Base-by-base conservation (phyloP, 176 grass and related monocot genomes). In the Cymbopogon citratus region DNA sequence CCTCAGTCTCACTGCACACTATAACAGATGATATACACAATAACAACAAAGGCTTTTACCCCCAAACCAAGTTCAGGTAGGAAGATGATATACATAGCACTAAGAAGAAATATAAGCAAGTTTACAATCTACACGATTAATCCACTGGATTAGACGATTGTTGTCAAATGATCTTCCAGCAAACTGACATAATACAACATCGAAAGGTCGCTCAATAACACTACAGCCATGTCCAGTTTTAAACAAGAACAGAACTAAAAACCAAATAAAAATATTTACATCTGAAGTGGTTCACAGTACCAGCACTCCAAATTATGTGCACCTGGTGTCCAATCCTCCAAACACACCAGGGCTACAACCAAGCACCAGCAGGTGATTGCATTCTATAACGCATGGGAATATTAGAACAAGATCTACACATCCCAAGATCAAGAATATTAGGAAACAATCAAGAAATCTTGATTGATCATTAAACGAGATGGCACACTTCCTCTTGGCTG, bases 261-360 rank as follows among this genome's bases (percentile, higher is more conserved):
- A 63, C 25, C 16, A 7, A 76, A 75, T 0, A 34, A 34, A 4
- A n/a, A 28, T 90, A 90, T 86, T 78, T 90, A 89, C 79, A 86
- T 73, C 74, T 19, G n/a, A 44, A 63, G 7, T 40, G 72, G 14
- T 24, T 74, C 74, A 35, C 56, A 46, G 66, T 74, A 59, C 31
- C 65, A 73, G 59, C 3, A 12, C 38, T 54, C 27, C 28, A 6
- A 67, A 61, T 66, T 66, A 31, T 83, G 73, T 69, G 67, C 59
- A 78, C 59, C 83, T 25, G 2, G 5, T 66, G 65, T 73, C 73
- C 67, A 79, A 43, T 78, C 28, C 28, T 73, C 77, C 12, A 74
- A 78, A 48, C 25, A 45, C 16, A 3, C 61, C 48, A 88, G 28
- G 49, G 63, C 52, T 63, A 71, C 45, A 18, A 70, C 54, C 41